These are phyloP conservation scores for Fraxinus sp. DNA, from an alignment of 305 asterid species.

Conservation along the genomic window DNA sequence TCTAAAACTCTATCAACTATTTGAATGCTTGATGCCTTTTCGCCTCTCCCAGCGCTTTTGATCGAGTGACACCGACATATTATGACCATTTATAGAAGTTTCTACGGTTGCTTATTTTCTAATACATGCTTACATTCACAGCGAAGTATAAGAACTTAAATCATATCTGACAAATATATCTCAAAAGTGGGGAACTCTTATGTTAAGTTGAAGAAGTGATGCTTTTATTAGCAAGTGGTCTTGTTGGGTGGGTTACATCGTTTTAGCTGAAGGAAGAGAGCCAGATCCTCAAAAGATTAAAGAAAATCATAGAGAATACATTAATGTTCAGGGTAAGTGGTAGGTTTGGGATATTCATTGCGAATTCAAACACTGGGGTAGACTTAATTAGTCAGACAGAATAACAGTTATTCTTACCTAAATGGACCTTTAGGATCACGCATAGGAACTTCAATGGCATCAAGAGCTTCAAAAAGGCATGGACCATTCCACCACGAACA, in stretches of 20 bases:
- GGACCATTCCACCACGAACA: slow-evolving; percentile 92
- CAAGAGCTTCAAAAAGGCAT: slow-evolving; percentile 90
- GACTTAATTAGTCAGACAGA: slow-evolving; percentile 2
- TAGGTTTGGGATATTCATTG: not conserved
- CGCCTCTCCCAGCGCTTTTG: not conserved
- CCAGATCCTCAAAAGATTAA: not conserved
- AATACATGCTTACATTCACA: not conserved
- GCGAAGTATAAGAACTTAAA: not conserved
- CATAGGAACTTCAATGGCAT: slow-evolving; percentile 63
- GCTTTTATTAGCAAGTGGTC: not conserved
- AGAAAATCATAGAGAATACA: not conserved
- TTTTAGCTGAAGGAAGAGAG: not conserved
- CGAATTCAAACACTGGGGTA: not conserved
- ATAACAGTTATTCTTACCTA: slow-evolving; percentile 46
- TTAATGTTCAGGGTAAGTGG: not conserved
- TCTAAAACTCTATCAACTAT: not conserved
- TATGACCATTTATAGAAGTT: not conserved
- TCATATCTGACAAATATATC: not conserved
- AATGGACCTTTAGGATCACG: slow-evolving; percentile 93
- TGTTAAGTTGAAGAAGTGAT: not conserved
- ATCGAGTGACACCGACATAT: not conserved
- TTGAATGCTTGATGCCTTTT: not conserved
- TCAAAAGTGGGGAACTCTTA: not conserved
- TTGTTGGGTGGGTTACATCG: not conserved
- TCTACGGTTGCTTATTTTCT: not conserved